Evolutionary conservation across 192 early-diverging fungal species (phyloP).

Genomic region (Rhizoclosmatium globosum): DNA sequence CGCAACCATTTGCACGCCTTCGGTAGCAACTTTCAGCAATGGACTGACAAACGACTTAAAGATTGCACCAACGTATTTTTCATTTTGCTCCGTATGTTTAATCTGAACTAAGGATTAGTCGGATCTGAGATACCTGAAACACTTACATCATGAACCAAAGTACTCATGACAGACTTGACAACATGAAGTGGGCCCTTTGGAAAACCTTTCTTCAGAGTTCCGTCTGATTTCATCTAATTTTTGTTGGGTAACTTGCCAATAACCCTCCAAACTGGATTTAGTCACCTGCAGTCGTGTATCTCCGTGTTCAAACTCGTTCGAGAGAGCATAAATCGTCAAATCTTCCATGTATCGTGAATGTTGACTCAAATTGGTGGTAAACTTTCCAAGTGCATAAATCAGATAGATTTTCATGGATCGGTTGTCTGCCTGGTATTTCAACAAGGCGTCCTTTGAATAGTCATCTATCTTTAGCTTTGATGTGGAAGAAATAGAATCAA

Average conservation of each 20-base stretch:
- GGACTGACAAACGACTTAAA: slow-evolving; percentile 60
- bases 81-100: slow-evolving; percentile 54
- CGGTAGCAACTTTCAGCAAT: slow-evolving; percentile 49
- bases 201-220: slow-evolving; percentile 17
- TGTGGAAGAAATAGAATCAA: no score
- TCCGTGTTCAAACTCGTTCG: slow-evolving; percentile 55
- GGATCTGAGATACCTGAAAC: not conserved
- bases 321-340: slow-evolving; percentile 53
- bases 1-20: slow-evolving; percentile 53
- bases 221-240: slow-evolving; percentile 27
- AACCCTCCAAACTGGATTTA: not conserved
- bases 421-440: slow-evolving; percentile 34
- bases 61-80: slow-evolving; percentile 63
- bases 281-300: slow-evolving; percentile 41
- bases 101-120: slow-evolving; percentile 37
- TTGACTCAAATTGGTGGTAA: slow-evolving; percentile 45
- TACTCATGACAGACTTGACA: slow-evolving; percentile 46
- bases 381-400: slow-evolving; percentile 62
- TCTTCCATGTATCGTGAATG: slow-evolving; percentile 55
- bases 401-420: slow-evolving; percentile 56
- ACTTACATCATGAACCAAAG: slow-evolving; percentile 53
- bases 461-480: no score
- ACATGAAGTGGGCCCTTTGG: slow-evolving; percentile 44
- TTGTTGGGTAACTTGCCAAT: not conserved
- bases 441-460: not conserved